Base-by-base conservation (phyloP, 176 grass and related monocot species). In the Microstegium vimineum region DNA sequence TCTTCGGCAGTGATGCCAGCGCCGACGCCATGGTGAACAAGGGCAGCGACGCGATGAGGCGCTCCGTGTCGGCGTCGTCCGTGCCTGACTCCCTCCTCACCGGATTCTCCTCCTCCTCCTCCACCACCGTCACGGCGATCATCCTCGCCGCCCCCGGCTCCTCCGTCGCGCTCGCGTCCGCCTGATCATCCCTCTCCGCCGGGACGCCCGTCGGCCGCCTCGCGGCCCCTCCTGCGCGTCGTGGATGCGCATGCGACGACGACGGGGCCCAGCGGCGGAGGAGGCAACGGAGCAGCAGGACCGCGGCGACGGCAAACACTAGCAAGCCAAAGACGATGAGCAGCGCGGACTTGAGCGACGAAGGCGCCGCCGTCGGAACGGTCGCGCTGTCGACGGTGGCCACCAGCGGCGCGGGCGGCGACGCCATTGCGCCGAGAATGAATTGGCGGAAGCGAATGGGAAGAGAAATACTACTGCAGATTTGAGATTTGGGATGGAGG, bases 11-110 rank as follows among this genome's bases (percentile, higher is more conserved):
- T 26, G 84, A 67, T n/a, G 90, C 90, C 32, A 93, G 33, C 63
- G 91, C 75, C 23, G 94, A 97, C 1, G 90, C 88, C 77, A 93
- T 91, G 0, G 90, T 89, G 88, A 92, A 98, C 6, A 91, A 32
- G 47, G 95, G 95, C 47, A 98, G 82, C 33, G 92, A 88, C 6
- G 90, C 90, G 46, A 98, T 94, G 71, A 98, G 77, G 20, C 71
- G 43, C 56, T 86, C 84, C 71, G 86, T 87, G 57, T 90, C 89
- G 54, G 42, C 52, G 7, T 43, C 56, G 8, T 25, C 67, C n/a
- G 36, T 11, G 37, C 12, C 37, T 0, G 5, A 10, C 25, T 7
- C 5, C 31, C 4, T 12, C 72, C 31, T 37, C 66, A 3, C 65
- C 30, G n/a, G 11, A 43, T 8, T 26, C 15, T 46, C 26, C 32